Evolutionary conservation across 805 yeast species (phyloP).

Genomic region (Hanseniaspora valbyensis): DNA sequence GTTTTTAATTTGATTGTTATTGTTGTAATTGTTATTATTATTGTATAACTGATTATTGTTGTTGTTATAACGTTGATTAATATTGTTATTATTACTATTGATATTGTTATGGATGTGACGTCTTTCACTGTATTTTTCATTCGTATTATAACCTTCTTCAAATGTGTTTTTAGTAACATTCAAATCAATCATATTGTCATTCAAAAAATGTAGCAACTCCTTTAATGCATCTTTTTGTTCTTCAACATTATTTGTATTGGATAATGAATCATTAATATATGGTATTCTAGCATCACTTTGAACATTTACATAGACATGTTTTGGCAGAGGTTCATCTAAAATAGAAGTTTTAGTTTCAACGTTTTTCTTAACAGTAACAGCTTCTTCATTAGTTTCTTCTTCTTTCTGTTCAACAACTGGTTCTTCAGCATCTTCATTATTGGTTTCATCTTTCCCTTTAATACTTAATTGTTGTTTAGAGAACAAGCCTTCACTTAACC

Average conservation of each 20-base stretch:
- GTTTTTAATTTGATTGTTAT: slow-evolving; percentile 18
- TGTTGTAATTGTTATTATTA: slow-evolving; percentile 17
- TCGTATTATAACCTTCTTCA: slow-evolving; percentile 5
- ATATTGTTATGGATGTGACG: slow-evolving; percentile 15
- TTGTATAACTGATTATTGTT: slow-evolving; percentile 19
- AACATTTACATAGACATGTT: slow-evolving; percentile 16
- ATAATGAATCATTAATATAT: slow-evolving; percentile 1
- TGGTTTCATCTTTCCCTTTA: slow-evolving; percentile 40
- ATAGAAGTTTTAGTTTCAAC: too few species aligned
- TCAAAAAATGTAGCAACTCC: slow-evolving; percentile 6
- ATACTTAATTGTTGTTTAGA: slow-evolving; percentile 39
- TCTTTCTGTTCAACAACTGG: slow-evolving; percentile 39
- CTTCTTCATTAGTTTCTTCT: slow-evolving; percentile 19
- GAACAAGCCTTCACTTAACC: slow-evolving; percentile 82
- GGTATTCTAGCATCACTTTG: slow-evolving; percentile 2
- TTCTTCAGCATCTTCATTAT: slow-evolving; percentile 59
- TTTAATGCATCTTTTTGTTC: slow-evolving; percentile 13
- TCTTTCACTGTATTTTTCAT: slow-evolving; percentile 9
- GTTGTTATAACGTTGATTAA: slow-evolving; percentile 17
- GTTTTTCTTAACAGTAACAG: background rate
- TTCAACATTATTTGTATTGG: slow-evolving; percentile 12
- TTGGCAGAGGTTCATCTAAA: slow-evolving; percentile 18
- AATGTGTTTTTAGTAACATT: background rate
- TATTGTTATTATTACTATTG: slow-evolving; percentile 16
- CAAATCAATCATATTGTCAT: slow-evolving; percentile 8